A percentile compares a stretch with the other conserved stretches of the same genome.
These are phyloP conservation scores for Naegleria fowleri DNA, from an alignment of 208 protist genomes.

Conservation along the genomic window DNA sequence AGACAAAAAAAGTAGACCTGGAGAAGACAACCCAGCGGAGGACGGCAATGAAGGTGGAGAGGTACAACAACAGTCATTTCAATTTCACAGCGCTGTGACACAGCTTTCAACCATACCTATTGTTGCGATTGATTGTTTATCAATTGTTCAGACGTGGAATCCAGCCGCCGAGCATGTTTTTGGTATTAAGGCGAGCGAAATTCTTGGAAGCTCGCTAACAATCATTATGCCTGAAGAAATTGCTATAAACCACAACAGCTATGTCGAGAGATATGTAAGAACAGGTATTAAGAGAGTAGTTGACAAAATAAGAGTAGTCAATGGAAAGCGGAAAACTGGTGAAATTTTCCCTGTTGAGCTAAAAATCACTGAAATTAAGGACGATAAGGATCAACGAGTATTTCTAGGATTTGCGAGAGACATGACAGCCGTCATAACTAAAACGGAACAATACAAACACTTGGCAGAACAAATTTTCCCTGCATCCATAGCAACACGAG, in stretches of 20 bases:
- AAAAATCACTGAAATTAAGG: conserved; percentile 28
- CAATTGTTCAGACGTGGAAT: not conserved
- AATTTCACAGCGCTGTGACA: conserved; percentile 30
- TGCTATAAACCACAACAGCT: not conserved
- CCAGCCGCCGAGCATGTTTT: not conserved
- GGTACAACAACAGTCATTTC: not conserved
- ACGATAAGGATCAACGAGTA: conserved; percentile 22
- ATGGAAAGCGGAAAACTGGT: conserved; percentile 38
- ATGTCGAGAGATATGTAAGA: not conserved
- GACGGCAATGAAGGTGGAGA: not conserved
- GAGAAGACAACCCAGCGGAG: not conserved
- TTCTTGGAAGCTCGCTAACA: not conserved
- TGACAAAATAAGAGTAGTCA: conserved; percentile 28
- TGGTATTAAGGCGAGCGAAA: not conserved
- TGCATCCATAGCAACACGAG: not conserved
- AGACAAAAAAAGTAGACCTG: not conserved
- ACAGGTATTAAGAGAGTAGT: conserved; percentile 42
- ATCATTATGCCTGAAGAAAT: conserved; percentile 20
- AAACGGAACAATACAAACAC: not conserved
- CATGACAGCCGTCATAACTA: conserved; percentile 19
- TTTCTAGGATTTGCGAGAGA: conserved; percentile 49
- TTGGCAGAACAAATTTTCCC: conserved; percentile 22
- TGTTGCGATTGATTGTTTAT: conserved; percentile 36
- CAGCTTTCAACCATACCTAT: conserved; percentile 42
- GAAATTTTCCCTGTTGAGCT: conserved; percentile 34